phyloP scores from a whole-genome alignment of 257 asterid genomes.

The Nicotiana attenuata region DNA sequence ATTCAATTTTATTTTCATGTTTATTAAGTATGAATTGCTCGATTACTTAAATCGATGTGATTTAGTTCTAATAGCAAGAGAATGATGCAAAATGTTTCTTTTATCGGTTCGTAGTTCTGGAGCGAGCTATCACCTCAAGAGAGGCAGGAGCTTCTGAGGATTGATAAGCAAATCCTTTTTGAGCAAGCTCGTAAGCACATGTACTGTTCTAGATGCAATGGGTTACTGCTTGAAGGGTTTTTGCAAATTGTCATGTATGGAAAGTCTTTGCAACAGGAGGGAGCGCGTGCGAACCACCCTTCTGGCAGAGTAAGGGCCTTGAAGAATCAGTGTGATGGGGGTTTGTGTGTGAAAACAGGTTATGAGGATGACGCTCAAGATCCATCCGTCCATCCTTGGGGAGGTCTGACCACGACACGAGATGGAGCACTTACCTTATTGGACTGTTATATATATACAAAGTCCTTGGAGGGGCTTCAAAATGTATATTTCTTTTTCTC shows the following conservation, averaged over 20 bases:
- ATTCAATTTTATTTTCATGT: not conserved
- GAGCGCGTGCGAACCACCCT: constrained; percentile 29
- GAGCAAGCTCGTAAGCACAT: constrained; percentile 96
- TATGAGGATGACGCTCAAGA: constrained; percentile 69
- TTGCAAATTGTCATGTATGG: constrained; percentile 88
- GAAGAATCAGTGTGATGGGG: constrained; percentile 39
- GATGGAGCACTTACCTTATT: constrained; percentile 85
- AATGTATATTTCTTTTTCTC: constrained; percentile 42
- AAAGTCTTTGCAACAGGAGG: constrained; percentile 81
- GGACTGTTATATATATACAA: constrained; percentile 70
- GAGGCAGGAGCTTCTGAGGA: constrained; percentile 70
- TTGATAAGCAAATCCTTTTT: constrained; percentile 82
- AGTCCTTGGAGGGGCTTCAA: constrained; percentile 81
- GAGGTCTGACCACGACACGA: constrained; percentile 76
- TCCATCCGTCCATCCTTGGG: constrained; percentile 98
- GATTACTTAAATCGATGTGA: not conserved
- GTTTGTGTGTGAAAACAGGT: constrained; percentile 31
- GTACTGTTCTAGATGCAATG: constrained; percentile 99
- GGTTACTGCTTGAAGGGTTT: constrained; percentile 90
- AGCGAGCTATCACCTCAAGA: constrained; percentile 70
- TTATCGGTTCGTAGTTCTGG: constrained; percentile 69
- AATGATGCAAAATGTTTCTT: constrained; percentile 4
- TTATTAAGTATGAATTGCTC: not conserved
- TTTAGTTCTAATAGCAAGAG: constrained; percentile 6
- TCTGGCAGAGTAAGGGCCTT: constrained; percentile 28